phyloP scores from a whole-genome alignment of 1,284 basidiomycete genomes.

The Leucoagaricus sp. region DNA sequence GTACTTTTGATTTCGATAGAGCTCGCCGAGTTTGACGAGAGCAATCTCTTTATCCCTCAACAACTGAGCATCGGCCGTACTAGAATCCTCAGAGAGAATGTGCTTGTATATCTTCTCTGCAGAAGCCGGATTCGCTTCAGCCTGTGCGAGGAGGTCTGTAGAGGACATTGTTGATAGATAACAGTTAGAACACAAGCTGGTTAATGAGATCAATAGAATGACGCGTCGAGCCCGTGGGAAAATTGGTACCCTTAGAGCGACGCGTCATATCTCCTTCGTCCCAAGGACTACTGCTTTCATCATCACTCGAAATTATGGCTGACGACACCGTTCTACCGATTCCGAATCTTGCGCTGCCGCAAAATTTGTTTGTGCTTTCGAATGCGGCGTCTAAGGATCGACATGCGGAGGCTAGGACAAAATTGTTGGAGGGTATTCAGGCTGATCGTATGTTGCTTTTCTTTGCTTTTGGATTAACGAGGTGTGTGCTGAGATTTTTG shows the following conservation, averaged over 20 bases:
- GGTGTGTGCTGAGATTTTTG: not conserved
- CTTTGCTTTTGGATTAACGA: constrained; percentile 21
- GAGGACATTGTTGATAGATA: constrained; percentile 24
- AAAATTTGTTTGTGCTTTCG: constrained; percentile 76
- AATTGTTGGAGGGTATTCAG: constrained; percentile 78
- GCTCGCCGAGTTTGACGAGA: constrained; percentile 83
- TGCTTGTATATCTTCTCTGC: constrained; percentile 74
- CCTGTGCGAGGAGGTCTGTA: constrained; percentile 43
- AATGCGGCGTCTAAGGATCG: constrained; percentile 60
- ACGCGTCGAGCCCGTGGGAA: constrained; percentile 14
- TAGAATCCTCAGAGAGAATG: constrained; percentile 42
- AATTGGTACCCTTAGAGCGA: not conserved
- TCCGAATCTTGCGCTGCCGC: constrained; percentile 81
- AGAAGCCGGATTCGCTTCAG: constrained; percentile 48
- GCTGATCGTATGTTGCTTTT: constrained; percentile 69
- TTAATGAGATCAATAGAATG: not conserved
- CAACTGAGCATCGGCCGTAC: constrained; percentile 44
- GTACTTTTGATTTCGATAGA: constrained; percentile 86
- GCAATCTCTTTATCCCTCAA: constrained; percentile 87
- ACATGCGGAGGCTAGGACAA: constrained; percentile 66
- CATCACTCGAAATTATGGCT: constrained; percentile 66
- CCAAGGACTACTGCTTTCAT: too few relatives aligned
- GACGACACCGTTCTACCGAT: constrained; percentile 85
- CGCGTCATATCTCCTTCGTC: constrained; percentile 14
- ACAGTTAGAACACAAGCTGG: too few relatives aligned